Base-by-base conservation (phyloP, 2,329 filamentous ascomycete species). In the Colletotrichum theobromicola region DNA sequence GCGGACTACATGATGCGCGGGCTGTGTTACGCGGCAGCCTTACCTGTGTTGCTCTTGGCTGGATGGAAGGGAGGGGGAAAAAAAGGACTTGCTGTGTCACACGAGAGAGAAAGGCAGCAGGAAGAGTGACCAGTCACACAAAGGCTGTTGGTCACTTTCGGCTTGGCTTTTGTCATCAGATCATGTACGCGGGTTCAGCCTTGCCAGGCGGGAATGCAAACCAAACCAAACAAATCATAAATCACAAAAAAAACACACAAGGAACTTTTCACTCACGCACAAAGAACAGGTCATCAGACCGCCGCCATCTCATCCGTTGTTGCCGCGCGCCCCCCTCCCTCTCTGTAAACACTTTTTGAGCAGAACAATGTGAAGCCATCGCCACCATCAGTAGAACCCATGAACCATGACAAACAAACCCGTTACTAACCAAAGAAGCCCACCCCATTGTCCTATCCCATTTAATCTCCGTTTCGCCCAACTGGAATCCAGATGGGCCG, bases 141-240 rank as follows among this genome's bases (percentile, higher is more conserved):
- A 35, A 26, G 30, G 12, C 30, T 65, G 53, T 65, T 74, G 46
- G 67, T 70, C 67, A 65, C 67, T 26, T 64, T 5, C 21, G 5
- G 13, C 71, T 65, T 73, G 67, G 67, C 67, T 24, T 37, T 61
- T 35, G 60, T 74, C 28, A 66, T 60, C 28, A 70, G 57, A 69
- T 55, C 71, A 70, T 55, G 46, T 50, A 42, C 55, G 34, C 55
- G n/a, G 26, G 68, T 42, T 24, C n/a, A 37, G 46, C 32, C n/a
- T n/a, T 58, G 16, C 34, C 21, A 26, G 53, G 50, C 16, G 28
- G 37, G 30, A 21, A 62, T 42, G 60, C 46, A 67, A 67, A 70
- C 46, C 60, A 42, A 42, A 64, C 61, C 21, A 67, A 66, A 70
- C 46, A 37, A 35, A 34, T 60, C 67, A 55, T 57, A 65, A 60